Evolutionary conservation across 331 rosid species (phyloP), one percentile per base, ranked within the genome.

Genomic region (Pyracantha coccinea): DNA sequence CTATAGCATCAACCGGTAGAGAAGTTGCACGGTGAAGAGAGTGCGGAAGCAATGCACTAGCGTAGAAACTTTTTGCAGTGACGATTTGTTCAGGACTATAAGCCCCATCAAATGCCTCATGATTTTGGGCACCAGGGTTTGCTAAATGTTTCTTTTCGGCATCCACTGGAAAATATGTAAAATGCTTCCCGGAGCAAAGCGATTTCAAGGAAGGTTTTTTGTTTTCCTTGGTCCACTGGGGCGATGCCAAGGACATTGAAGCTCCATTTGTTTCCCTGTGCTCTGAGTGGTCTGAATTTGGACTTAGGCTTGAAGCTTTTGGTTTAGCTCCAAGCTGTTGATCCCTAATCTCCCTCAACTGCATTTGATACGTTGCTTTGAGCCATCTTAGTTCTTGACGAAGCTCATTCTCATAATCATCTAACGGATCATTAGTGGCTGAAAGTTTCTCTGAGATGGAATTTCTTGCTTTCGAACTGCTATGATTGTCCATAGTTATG

Each of bases 381-480:
- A 96, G 98, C 99, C 99, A 96, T 87, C 98, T 87, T 8, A 96
- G 78, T 85, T 96, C 99, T 82, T 92, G 98, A 72, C 98, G 87
- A 58, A 96, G 90, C 70, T 92, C 97, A 59, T 96, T 96, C 80
- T 89, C 98, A 45, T 65, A 74, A 77, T 78, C 85, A 41, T 88
- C 96, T 69, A 80, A 45, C 21, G 76, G 47, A 72, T 73, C 81
- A 73, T 75, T 28, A 8, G 71, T 68, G 32, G 77, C 35, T 21
- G 79, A 79, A 71, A 71, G 85, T 44, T 28, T 63, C 14, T 20
- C 77, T 16, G 68, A 62, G 25, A 86, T 44, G 50, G 83, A 74
- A 62, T 76, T 82, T 84, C 78, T 83, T 55, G 75, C 69, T 74
- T 28, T 81, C 23, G 75, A 44, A 73, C 72, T 45, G 50, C 80